Percentiles rank a stretch among this genome's conserved stretches.
Conservation (phyloP, 2,329 filamentous ascomycete genomes). For the Coniochaeta sp. region DNA sequence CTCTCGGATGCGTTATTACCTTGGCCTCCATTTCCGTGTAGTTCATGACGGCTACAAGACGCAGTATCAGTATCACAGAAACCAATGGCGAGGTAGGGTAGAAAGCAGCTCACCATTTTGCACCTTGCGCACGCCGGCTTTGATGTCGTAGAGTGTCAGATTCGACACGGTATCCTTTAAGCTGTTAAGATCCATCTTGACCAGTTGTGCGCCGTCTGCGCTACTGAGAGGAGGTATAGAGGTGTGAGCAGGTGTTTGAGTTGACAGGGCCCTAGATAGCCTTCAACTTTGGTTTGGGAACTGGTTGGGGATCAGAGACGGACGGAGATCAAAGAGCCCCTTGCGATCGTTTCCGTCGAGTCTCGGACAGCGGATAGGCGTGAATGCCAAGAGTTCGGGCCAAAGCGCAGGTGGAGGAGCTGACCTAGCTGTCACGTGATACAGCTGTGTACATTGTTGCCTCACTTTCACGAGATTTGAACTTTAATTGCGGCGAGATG, state of each 20-base stretch:
- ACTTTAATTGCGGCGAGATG: no score
- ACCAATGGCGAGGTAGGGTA: background rate
- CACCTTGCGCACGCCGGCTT: conserved; percentile 88
- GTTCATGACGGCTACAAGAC: conserved; percentile 80
- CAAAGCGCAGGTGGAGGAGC: background rate
- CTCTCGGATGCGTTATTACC: conserved; percentile 25
- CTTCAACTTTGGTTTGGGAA: conserved; percentile 3
- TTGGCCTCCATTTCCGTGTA: conserved; percentile 88
- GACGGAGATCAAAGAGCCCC: conserved; percentile 1
- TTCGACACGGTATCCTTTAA: conserved; percentile 84
- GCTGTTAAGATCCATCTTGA: conserved; percentile 75
- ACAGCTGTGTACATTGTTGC: no score
- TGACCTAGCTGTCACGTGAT: no score
- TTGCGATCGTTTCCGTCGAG: background rate
- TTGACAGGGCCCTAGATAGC: background rate
- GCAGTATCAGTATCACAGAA: conserved; percentile 16
- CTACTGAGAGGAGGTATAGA: background rate
- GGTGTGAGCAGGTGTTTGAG: background rate
- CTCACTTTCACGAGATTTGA: no score
- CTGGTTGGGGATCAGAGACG: background rate
- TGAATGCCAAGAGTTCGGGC: background rate
- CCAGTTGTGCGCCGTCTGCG: background rate
- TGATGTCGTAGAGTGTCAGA: conserved; percentile 89
- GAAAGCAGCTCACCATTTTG: conserved; percentile 75
- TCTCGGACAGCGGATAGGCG: background rate